Evolutionary conservation across 2,329 filamentous ascomycete genomes (phyloP).

Genomic region (Aspergillus alliaceus): DNA sequence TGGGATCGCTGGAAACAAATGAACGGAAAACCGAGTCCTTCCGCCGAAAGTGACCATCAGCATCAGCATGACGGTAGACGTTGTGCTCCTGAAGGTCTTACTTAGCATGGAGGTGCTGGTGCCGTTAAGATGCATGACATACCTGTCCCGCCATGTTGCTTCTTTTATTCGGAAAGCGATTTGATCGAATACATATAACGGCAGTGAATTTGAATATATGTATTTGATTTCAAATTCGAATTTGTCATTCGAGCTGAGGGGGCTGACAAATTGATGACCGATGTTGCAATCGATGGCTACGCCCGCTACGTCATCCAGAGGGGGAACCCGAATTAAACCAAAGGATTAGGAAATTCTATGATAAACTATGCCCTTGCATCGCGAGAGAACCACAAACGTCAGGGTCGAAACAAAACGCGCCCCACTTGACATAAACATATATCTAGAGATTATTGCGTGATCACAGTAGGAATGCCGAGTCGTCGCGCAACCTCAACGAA

Average conservation of each 20-base stretch:
- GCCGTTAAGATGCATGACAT: neutral
- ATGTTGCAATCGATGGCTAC: neutral
- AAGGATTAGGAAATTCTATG: no score
- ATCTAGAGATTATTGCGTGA: no score
- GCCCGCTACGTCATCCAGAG: neutral
- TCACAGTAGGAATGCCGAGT: no score
- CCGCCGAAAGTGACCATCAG: constrained; percentile 55
- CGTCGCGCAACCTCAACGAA: constrained; percentile 54
- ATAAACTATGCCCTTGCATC: no score
- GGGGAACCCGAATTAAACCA: no score
- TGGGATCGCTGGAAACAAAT: constrained; percentile 53
- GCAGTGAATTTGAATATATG: no score
- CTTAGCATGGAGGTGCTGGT: neutral
- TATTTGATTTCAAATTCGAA: no score
- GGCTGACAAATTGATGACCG: neutral
- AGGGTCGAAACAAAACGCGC: no score
- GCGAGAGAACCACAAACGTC: no score
- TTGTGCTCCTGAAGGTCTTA: constrained; percentile 10
- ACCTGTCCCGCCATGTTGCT: constrained; percentile 15
- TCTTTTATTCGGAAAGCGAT: no score
- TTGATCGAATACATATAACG: neutral
- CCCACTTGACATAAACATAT: no score
- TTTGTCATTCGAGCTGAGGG: neutral
- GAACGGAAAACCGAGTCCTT: constrained; percentile 57
- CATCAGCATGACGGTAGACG: constrained; percentile 38